These are phyloP conservation scores for Pseudopyricularia javanii DNA, from an alignment of 2,329 filamentous ascomycete species.

Conservation along the genomic window DNA sequence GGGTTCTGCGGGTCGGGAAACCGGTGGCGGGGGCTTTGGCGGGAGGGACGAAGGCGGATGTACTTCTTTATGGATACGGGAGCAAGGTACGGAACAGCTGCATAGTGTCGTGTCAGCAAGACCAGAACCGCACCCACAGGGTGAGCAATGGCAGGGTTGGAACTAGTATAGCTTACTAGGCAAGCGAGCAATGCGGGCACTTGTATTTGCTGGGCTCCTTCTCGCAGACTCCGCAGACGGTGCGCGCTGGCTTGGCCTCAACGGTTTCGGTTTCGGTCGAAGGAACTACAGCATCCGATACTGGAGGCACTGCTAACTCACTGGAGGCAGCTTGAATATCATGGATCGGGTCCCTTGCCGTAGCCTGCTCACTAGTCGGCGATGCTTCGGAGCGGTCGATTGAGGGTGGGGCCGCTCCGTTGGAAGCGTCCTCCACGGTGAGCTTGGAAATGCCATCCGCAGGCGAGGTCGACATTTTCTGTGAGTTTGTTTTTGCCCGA, in stretches of 20 bases:
- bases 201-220: constrained; percentile 45
- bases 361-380: constrained; percentile 7
- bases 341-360: not conserved
- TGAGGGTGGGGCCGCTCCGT: not conserved
- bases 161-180: constrained; percentile 37
- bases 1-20: not conserved
- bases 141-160: not conserved
- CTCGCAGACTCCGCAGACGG: constrained; percentile 42
- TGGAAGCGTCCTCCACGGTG: constrained; percentile 1
- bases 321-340: not conserved
- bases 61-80: constrained; percentile 17
- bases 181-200: constrained; percentile 43
- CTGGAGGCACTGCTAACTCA: not conserved
- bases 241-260: constrained; percentile 4
- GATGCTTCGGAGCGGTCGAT: constrained; percentile 3
- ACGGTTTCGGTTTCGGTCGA: not conserved
- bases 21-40: constrained; percentile 6
- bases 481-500: not conserved
- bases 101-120: constrained; percentile 17
- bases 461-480: not conserved
- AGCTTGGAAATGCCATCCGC: constrained; percentile 1
- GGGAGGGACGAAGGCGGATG: constrained; percentile 12
- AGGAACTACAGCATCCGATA: not conserved
- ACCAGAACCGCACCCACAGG: constrained; percentile 3
- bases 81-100: constrained; percentile 49